Base-by-base conservation (phyloP, 345 rosid genomes). In the Arabidopsis arenosa region DNA sequence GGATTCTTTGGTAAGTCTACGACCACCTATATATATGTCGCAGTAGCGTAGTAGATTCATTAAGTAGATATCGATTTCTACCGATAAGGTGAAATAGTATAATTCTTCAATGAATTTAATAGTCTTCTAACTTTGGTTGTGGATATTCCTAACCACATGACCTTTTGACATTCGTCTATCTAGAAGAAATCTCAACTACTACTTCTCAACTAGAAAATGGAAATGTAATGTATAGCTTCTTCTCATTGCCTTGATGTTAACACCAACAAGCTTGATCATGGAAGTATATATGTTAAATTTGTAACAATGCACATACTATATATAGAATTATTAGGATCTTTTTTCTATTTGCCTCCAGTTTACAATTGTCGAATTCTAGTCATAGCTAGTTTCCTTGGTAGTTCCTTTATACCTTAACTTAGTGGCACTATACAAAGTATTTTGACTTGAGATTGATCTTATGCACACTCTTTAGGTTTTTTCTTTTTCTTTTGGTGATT, bases 381-480 rank as follows among this genome's bases (percentile, higher is more conserved):
- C 32, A 17, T 61, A 53, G 15, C 62, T 53, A 73, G 63, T 32
- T 32, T 39, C 10, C 41, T 53, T 73, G 23, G 36, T 32, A 30
- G 37, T 18, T 28, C 15, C 53, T 39, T 10, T 4, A 7, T 15
- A 28, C 30, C 41, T n/a, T 49, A 61, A 60, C 14, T 35, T 33
- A 73, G 43, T 43, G 13, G 15, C 56, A 18, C 48, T 64, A 54
- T 5, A n/a, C 40, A 26, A 66, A 66, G 33, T 37, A 33, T 37
- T 47, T 13, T 47, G 49, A 57, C 59, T 57, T 71, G 39, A 32
- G 58, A 66, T 36, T 21, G 17, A 7, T 57, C 23, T 47, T 47
- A 23, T 45, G 37, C 30, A 17, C 33, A 57, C 13, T 26, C 40
- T 33, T 21, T 35, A 44, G 14, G 13, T 49, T 18, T 23, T 2